Evolutionary conservation across 2,329 filamentous ascomycete genomes (phyloP).

Genomic region (Drechslerella dactyloides): DNA sequence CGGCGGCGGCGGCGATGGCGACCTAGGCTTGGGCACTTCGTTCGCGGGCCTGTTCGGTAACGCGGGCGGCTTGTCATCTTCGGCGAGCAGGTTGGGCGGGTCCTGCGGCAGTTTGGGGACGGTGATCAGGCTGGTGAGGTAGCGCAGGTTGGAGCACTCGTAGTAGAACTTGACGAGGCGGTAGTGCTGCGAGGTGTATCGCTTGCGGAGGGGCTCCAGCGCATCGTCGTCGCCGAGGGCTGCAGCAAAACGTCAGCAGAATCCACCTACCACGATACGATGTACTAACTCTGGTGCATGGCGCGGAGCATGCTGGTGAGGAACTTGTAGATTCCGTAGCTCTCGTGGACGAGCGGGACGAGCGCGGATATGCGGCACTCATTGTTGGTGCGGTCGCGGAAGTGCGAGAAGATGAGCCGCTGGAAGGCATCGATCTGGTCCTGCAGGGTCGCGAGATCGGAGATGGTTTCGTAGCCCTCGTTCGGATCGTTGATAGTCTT

Average conservation of each 20-base stretch:
- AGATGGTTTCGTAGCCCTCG: slow-evolving; percentile 94
- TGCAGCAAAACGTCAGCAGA: slow-evolving; percentile 57
- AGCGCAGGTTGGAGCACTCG: slow-evolving; percentile 96
- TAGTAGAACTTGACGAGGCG: slow-evolving; percentile 98
- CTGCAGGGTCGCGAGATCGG: slow-evolving; percentile 92
- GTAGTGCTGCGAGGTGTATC: slow-evolving; percentile 96
- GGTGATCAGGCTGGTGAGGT: slow-evolving; percentile 93
- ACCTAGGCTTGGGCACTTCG: slow-evolving; percentile 74
- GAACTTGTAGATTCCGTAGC: slow-evolving; percentile 99
- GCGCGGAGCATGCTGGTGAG: slow-evolving; percentile 98
- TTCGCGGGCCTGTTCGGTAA: slow-evolving; percentile 75
- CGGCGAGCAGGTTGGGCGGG: slow-evolving; percentile 83
- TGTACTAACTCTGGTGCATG: slow-evolving; percentile 84
- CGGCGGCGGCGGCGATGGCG: slow-evolving; percentile 72
- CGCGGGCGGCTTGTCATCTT: slow-evolving; percentile 82
- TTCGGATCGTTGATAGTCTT: slow-evolving; percentile 99
- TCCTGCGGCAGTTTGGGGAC: slow-evolving; percentile 95
- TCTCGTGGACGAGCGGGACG: slow-evolving; percentile 93
- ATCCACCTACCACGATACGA: slow-evolving; percentile 25
- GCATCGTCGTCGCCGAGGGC: slow-evolving; percentile 93
- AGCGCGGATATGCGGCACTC: slow-evolving; percentile 95
- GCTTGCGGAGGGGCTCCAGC: slow-evolving; percentile 80
- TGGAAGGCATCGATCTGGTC: slow-evolving; percentile 99
- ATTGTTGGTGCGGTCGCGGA: slow-evolving; percentile 88
- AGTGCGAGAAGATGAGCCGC: slow-evolving; percentile 97